Base-by-base conservation (phyloP, 345 rosid genomes). In the Hibiscus syriacus region DNA sequence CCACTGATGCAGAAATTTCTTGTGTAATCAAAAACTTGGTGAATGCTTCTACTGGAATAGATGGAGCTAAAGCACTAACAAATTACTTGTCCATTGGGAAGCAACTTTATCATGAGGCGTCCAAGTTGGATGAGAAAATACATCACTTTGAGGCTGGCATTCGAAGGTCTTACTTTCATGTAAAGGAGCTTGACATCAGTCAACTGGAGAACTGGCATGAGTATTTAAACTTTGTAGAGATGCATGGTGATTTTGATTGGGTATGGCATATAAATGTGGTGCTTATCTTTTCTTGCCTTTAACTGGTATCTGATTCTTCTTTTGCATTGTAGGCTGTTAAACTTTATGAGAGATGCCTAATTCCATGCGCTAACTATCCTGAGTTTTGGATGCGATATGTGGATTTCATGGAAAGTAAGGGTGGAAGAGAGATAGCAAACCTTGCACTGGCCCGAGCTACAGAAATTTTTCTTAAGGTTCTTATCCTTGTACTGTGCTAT, bases 381-480 rank as follows among this genome's bases (percentile, higher is more conserved):
- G 96, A 88, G 76, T 86, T 90, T 65, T 92, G 98, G 98, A 83
- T 92, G 75, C 96, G 97, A 38, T 92, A 90, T 72, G 93, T 84
- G 82, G 90, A 88, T 55, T 90, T 81, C 75, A 71, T 85, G 82
- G 98, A 92, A 77, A 83, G 79, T 70, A 92, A 85, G 34, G 98
- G 98, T 65, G 98, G 97, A 75, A 83, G 92, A 69, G 98, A 92
- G 84, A 70, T 92, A 50, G 96, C 98, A 60, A 84, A 82, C 83
- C 77, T 82, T 72, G 97, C 97, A 1, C 67, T 92, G 74, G 85
- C 80, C 34, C 83, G 93, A 70, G 93, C 96, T 26, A 81, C 90
- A 55, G 77, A 80, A 62, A 84, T 73, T 50, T 88, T 82, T 82
- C 75, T 88, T 58, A 87, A 90, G 98, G 98, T 92, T 78, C 61